Conservation (phyloP, 78 protist genomes). For the Cyanophora paradoxa region DNA sequence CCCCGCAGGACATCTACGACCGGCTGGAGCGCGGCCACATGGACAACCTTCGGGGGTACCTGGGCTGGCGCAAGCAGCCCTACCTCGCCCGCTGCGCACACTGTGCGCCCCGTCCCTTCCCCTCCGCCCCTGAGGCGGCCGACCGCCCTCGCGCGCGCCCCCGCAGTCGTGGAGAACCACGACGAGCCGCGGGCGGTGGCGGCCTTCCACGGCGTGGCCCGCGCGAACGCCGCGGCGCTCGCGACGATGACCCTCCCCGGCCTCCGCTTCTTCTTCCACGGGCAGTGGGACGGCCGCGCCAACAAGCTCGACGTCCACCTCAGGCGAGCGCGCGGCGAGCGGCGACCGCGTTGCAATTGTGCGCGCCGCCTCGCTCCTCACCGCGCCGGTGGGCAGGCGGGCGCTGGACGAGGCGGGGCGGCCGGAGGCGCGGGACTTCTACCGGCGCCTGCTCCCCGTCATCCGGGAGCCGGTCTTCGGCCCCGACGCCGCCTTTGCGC, state of each 20-base stretch:
- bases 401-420: no score
- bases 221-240: no score
- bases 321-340: conserved; percentile 48
- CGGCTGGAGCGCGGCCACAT: conserved; percentile 11
- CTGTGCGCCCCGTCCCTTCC: not conserved
- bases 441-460: conserved; percentile 43
- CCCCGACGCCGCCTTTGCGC: conserved; percentile 44
- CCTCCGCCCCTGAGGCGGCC: conserved; percentile 33
- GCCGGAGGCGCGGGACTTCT: conserved; percentile 38
- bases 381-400: no score
- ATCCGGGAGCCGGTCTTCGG: conserved; percentile 53
- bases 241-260: conserved; percentile 74
- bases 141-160: not conserved
- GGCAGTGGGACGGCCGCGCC: conserved; percentile 58
- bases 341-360: no score
- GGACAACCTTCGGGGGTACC: conserved; percentile 3
- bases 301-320: conserved; percentile 71
- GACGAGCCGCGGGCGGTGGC: conserved; percentile 68
- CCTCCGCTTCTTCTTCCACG: conserved; percentile 39
- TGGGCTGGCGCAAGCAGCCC: not conserved
- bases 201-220: conserved; percentile 51
- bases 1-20: conserved; percentile 49
- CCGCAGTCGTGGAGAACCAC: conserved; percentile 66
- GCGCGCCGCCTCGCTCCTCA: no score
- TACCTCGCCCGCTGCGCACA: conserved; percentile 29